phyloP scores from a whole-genome alignment of 768 basidiomycete genomes.

The Panaeolus papilionaceus region DNA sequence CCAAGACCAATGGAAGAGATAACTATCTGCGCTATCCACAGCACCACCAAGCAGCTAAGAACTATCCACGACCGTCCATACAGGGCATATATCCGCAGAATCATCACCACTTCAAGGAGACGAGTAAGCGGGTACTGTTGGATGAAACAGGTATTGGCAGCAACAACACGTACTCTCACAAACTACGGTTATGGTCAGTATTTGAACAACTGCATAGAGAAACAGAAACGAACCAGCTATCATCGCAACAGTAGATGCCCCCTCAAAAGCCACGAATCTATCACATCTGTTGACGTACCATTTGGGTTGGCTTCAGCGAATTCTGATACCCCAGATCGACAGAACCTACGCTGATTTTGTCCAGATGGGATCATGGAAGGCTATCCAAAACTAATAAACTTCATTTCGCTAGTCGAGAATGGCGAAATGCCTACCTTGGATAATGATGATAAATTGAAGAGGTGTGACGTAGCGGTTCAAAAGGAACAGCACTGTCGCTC shows the following conservation, averaged over 20 bases:
- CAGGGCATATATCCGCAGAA: slow-evolving; percentile 38
- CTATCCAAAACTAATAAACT: slow-evolving; percentile 19
- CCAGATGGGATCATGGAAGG: slow-evolving; percentile 33
- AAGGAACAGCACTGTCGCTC: slow-evolving; percentile 27
- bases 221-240: slow-evolving; percentile 22
- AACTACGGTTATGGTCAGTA: slow-evolving; percentile 21
- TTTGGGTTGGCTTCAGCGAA: background rate
- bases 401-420: background rate
- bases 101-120: slow-evolving; percentile 34
- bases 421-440: slow-evolving; percentile 26
- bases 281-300: slow-evolving; percentile 21
- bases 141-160: background rate
- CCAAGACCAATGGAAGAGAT: slow-evolving; percentile 30
- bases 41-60: slow-evolving; percentile 26
- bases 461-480: slow-evolving; percentile 34
- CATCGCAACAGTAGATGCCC: slow-evolving; percentile 30
- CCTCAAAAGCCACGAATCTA: slow-evolving; percentile 33
- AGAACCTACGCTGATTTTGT: slow-evolving; percentile 19
- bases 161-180: slow-evolving; percentile 27
- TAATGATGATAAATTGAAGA: slow-evolving; percentile 30
- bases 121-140: background rate
- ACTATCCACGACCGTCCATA: slow-evolving; percentile 30
- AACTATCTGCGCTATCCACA: slow-evolving; percentile 34
- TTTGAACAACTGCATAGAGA: slow-evolving; percentile 5
- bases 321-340: background rate